Base-by-base conservation (phyloP, 805 yeast genomes). In the Wickerhamomyces bovis region DNA sequence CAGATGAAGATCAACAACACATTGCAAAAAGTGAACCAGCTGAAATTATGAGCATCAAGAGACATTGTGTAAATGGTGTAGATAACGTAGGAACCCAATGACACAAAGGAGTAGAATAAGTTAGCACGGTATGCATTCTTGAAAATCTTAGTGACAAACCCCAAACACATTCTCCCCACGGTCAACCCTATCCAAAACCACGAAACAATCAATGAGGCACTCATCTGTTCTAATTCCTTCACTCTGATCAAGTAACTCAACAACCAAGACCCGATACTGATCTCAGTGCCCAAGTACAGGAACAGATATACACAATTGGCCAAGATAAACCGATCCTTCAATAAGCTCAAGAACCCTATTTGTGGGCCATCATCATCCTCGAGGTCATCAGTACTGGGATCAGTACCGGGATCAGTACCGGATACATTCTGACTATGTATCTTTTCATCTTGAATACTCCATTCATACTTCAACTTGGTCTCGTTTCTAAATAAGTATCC, bases 151-250 rank as follows among this genome's bases (percentile, higher is more conserved):
- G 84, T 78, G 9, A 71, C 75, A 57, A 79, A 77, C 1, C 84
- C 83, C 9, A 84, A 63, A 4, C 69, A 51, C 39, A 84, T 62
- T 49, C 92, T 67, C 0, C 92, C 92, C 15, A 74, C 50, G 0
- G 89, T 80, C 19, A 84, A 61, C 0, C 92, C 92, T 21, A 75
- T 73, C 89, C 89, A 84, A 57, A 75, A 83, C 15, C 86, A 83
- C 6, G 88, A 75, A 0, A 84, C 79, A 13, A 82, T 78, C 55
- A 77, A 81, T 9, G 89, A 84, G 57, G 80, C 76, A 19, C 67
- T 60, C 1, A 67, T 54, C 28, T 67, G 67, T 42, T 69, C 65
- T 16, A 80, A 80, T 15, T 71, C 63, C 47, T 85, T 73, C 44
- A 79, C 75, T 22, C 72, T 75, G 38, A 80, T 67, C 46, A 85